These are phyloP conservation scores for Fusarium sp. DNA, from an alignment of 2,329 filamentous ascomycete genomes.

Conservation along the genomic window DNA sequence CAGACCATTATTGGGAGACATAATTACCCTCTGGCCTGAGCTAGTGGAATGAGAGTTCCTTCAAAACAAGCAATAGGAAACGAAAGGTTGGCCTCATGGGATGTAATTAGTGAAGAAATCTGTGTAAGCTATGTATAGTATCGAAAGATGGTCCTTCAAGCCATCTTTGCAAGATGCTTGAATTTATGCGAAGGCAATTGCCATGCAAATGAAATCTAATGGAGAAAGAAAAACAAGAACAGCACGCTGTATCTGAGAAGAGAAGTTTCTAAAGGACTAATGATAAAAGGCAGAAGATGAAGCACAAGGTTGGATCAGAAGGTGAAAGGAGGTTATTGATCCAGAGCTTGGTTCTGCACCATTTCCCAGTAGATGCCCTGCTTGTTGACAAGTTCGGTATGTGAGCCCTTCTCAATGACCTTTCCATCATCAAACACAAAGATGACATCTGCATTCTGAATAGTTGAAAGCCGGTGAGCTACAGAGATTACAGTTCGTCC, in stretches of 20 bases:
- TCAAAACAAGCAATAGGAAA: background rate
- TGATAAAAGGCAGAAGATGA: fast-evolving
- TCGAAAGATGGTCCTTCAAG: background rate
- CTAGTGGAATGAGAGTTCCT: background rate
- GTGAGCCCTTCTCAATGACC: slow-evolving; percentile 54
- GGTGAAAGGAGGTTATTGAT: background rate
- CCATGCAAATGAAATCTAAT: background rate
- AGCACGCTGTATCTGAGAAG: background rate
- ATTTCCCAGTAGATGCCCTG: slow-evolving; percentile 36
- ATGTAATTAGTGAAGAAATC: background rate
- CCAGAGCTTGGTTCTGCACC: slow-evolving; percentile 36
- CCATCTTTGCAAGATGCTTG: background rate
- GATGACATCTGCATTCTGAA: slow-evolving; percentile 55
- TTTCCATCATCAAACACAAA: slow-evolving; percentile 54
- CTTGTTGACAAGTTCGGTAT: slow-evolving; percentile 39
- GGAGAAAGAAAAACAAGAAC: background rate
- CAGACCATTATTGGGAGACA: slow-evolving; percentile 23
- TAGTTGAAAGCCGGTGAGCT: slow-evolving; percentile 60
- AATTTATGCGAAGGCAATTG: background rate
- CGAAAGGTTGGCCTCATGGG: background rate
- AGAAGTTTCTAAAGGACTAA: background rate
- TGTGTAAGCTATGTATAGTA: background rate
- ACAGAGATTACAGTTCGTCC: slow-evolving; percentile 77
- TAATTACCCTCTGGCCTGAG: slow-evolving; percentile 13
- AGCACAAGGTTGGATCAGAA: too few relatives aligned